Evolutionary conservation across 495 filamentous ascomycete species (phyloP), one percentile per base, ranked within the genome.

Genomic region (Aspergillus ostianus): DNA sequence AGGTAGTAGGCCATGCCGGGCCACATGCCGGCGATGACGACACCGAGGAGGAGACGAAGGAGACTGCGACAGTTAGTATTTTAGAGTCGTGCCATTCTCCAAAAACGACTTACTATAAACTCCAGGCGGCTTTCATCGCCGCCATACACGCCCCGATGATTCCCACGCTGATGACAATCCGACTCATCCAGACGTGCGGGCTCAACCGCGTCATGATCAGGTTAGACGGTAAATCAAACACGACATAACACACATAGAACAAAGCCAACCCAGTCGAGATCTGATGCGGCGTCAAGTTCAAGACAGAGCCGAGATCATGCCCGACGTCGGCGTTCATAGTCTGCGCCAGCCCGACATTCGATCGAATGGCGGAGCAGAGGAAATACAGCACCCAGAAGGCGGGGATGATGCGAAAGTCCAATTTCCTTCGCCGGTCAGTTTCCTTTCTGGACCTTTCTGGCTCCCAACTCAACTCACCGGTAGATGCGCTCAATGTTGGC

Each of bases 311-410:
- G 13, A 96, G 81, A 66, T 92, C 85, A 66, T 96, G 90, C 13
- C 81, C 78, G 19, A 80, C 70, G 19, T 78, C 71, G 29, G 74
- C 65, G 70, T 96, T 95, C 91, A 96, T 96, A 3, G 93, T 96
- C 71, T 96, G 90, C 29, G 92, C 89, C 62, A 96, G 82, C 19
- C 90, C 90, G 62, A 96, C 88, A 79, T 95, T 96, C 62, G 90
- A 93, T 49, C 91, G 87, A 68, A 96, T 91, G 55, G 91, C 91
- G 1, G 93, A 94, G 80, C 89, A 91, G 58, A 96, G 81, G 71
- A 97, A 96, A 74, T 97, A 97, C 8, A 97, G 80, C n/a, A 87
- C 74, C 92, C 92, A 96, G 72, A 97, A 92, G 44, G 92, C 90
- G 61, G 91, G 90, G 60, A 96, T 89, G 69, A 96, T 93, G 48